These are phyloP conservation scores for Asterophora parasitica DNA, from an alignment of 768 basidiomycete species.

Conservation along the genomic window DNA sequence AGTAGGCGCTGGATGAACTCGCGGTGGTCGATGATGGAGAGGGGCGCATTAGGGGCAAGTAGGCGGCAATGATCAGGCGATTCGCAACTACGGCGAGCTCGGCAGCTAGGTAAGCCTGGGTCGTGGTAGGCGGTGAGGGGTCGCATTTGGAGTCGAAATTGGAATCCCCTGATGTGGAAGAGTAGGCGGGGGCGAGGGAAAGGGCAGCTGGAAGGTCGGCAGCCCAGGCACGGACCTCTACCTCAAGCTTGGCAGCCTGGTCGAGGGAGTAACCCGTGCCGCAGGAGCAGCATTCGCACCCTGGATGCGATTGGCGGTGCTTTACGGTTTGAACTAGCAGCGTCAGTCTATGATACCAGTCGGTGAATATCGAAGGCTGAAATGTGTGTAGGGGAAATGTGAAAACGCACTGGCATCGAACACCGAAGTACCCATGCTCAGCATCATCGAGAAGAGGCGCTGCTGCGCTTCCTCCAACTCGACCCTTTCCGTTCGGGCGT, in stretches of 20 bases:
- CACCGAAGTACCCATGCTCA: conserved; percentile 37
- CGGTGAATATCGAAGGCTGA: not conserved
- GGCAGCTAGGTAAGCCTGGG: conserved; percentile 34
- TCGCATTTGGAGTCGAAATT: conserved; percentile 17
- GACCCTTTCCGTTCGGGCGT: conserved; percentile 4
- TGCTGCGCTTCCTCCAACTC: not conserved
- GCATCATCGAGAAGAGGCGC: not conserved
- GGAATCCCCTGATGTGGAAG: not conserved
- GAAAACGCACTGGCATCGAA: conserved; percentile 54
- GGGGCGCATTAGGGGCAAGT: conserved; percentile 57
- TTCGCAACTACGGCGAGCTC: conserved; percentile 57
- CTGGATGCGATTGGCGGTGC: conserved; percentile 39
- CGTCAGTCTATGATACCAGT: conserved; percentile 39
- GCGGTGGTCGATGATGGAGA: conserved; percentile 2
- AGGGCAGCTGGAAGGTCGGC: conserved; percentile 46
- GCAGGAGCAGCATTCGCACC: conserved; percentile 20
- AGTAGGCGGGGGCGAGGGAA: conserved; percentile 18
- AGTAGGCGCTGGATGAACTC: conserved; percentile 10
- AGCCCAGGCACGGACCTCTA: conserved; percentile 51
- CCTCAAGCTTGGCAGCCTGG: conserved; percentile 53
- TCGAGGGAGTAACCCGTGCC: conserved; percentile 53
- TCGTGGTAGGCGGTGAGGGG: conserved; percentile 32
- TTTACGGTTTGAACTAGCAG: conserved; percentile 61
- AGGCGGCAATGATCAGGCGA: conserved; percentile 57
- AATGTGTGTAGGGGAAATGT: conserved; percentile 1